These are phyloP conservation scores for Musa acuminata DNA, from an alignment of 176 grass and related monocot genomes.

Conservation along the genomic window DNA sequence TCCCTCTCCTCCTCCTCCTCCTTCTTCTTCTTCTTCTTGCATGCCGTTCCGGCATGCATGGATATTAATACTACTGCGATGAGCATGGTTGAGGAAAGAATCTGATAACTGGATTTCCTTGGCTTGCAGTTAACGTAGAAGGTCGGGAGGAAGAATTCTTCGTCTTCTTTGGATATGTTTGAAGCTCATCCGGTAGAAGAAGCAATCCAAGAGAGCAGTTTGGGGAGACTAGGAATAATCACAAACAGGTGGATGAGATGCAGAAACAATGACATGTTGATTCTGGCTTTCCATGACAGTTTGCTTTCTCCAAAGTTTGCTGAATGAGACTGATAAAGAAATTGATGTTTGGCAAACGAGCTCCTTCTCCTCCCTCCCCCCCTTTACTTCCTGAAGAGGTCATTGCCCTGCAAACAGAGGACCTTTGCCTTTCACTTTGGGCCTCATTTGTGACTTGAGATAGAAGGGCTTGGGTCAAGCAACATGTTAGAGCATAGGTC, in stretches of 20 bases:
- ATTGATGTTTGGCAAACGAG: no score
- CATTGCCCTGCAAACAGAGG: not conserved
- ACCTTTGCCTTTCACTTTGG: not conserved
- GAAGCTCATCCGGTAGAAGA: not conserved
- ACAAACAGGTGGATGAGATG: not conserved
- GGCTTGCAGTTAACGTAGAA: slow-evolving; percentile 2
- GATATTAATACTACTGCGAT: not conserved
- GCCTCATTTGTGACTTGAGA: no score
- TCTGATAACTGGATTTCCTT: not conserved
- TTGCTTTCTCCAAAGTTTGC: not conserved
- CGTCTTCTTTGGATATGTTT: slow-evolving; percentile 5
- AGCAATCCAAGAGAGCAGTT: not conserved
- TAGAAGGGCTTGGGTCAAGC: no score
- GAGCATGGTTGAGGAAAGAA: not conserved
- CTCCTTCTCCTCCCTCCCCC: not conserved
- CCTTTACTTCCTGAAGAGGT: not conserved
- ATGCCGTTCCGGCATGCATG: not conserved
- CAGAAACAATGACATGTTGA: no score
- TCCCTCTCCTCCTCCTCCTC: not conserved
- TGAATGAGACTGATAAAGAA: no score
- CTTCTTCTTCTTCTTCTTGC: not conserved
- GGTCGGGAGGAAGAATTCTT: slow-evolving; percentile 5
- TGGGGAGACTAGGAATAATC: not conserved
- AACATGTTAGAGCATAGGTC: no score
- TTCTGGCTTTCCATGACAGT: no score